Evolutionary conservation across 2,329 filamentous ascomycete genomes (phyloP).

Genomic region (Phyllosticta capitalensis): DNA sequence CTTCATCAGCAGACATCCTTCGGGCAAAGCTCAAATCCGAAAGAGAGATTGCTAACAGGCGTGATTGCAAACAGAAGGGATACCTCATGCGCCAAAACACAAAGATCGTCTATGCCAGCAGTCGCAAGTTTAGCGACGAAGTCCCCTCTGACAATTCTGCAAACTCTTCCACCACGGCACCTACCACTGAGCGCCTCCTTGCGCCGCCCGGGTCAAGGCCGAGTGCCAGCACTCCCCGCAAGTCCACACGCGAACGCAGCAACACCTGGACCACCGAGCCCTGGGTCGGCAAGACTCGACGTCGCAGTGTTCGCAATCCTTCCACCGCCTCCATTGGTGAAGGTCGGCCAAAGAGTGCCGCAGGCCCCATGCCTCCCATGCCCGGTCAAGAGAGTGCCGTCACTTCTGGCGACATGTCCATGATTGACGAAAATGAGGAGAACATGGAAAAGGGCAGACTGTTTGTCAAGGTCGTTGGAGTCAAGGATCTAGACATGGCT

Average conservation of each 20-base stretch:
- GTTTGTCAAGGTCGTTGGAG: constrained; percentile 97
- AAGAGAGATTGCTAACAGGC: not conserved
- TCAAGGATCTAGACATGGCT: constrained; percentile 89
- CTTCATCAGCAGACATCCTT: not conserved
- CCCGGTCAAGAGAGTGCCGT: constrained; percentile 82
- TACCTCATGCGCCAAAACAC: constrained; percentile 99
- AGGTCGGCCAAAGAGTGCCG: constrained; percentile 42
- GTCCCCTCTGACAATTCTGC: constrained; percentile 31
- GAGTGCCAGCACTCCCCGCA: constrained; percentile 63
- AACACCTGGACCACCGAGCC: constrained; percentile 96
- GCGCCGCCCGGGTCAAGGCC: constrained; percentile 38
- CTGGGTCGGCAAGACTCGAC: constrained; percentile 76
- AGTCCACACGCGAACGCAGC: constrained; percentile 54
- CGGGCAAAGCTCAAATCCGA: not conserved
- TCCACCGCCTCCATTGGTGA: constrained; percentile 25
- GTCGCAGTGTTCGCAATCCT: constrained; percentile 52
- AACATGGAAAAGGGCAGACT: constrained; percentile 79
- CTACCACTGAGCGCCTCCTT: constrained; percentile 15
- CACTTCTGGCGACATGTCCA: constrained; percentile 48
- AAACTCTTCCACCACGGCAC: constrained; percentile 31
- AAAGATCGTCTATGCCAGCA: constrained; percentile 88
- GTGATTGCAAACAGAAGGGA: constrained; percentile 66
- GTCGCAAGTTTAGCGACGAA: constrained; percentile 49
- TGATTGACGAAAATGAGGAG: constrained; percentile 56
- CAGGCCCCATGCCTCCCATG: constrained; percentile 66